Conservation (phyloP, 495 filamentous ascomycete genomes). For the Neurospora sp. region DNA sequence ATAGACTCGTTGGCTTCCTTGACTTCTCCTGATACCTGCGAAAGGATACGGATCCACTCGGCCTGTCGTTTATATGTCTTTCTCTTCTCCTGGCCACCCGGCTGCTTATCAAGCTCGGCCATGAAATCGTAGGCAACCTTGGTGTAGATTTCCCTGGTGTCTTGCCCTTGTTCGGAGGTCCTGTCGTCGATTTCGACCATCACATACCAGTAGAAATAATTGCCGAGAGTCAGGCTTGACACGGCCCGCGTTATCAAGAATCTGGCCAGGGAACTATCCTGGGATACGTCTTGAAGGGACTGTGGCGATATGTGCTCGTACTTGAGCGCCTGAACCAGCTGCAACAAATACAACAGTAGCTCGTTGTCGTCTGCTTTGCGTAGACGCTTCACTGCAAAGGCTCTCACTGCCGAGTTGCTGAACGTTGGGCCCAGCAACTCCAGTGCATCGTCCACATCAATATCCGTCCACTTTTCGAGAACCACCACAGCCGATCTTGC, state of each 20-base stretch:
- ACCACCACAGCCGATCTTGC: constrained; percentile 81
- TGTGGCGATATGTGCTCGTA: constrained; percentile 67
- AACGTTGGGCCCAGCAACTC: constrained; percentile 89
- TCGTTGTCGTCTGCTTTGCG: constrained; percentile 92
- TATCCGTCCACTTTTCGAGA: constrained; percentile 88
- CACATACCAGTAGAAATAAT: constrained; percentile 95
- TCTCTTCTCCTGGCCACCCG: constrained; percentile 57
- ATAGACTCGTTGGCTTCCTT: constrained; percentile 71
- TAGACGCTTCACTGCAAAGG: constrained; percentile 87
- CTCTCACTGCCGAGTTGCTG: constrained; percentile 75
- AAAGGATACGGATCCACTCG: constrained; percentile 77
- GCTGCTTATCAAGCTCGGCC: constrained; percentile 56
- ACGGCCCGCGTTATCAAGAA: constrained; percentile 84
- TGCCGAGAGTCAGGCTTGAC: constrained; percentile 79
- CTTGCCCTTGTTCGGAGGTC: constrained; percentile 55
- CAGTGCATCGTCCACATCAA: constrained; percentile 93
- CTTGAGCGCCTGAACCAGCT: constrained; percentile 93
- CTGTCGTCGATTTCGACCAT: constrained; percentile 91
- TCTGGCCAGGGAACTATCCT: constrained; percentile 78
- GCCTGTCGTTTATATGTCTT: constrained; percentile 76
- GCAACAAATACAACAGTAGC: constrained; percentile 81
- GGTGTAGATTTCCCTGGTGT: constrained; percentile 73
- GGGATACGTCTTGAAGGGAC: constrained; percentile 50
- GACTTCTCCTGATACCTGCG: constrained; percentile 83
- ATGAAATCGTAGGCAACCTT: constrained; percentile 96